Base-by-base conservation (phyloP, 2,329 filamentous ascomycete species). In the Akanthomyces lecanii region DNA sequence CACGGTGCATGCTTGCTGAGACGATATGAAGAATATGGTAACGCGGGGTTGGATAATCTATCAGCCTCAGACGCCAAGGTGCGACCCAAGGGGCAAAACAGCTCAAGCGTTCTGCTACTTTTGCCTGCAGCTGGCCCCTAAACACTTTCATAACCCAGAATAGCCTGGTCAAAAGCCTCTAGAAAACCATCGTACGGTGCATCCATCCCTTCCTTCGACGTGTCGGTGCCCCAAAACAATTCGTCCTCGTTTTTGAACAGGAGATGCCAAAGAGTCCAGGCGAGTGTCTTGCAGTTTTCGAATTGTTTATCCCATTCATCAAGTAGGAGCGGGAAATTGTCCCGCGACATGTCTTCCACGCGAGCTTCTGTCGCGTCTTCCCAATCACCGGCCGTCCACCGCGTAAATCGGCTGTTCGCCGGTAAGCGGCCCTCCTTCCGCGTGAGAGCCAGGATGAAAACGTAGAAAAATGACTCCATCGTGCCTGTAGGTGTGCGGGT, bases 401-500 rank as follows among this genome's bases (percentile, higher is more conserved):
- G 25, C 14, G 1, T 51, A 23, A 51, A 18, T 8, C 48, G 48
- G 18, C 48, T 51, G 5, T 12, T 18, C 2, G 5, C 16, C 2
- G 48, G 48, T 2, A 51, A 4, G 6, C 8, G 16, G 4, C 28
- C 28, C 48, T 51, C 25, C 4, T 33, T 33, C 21, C 48, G 30
- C 23, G 48, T 8, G 14, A 33, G 4, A 14, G 28, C 23, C 10
- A 18, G 23, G 16, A 51, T 12, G 8, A 51, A 8, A 3, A 51
- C 48, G 52, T 55, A 55, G 16, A 55, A 55, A 8, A 42, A 55
- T 3, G 52, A 55, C 23, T 55, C 52, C 3, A 25, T 55, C 52
- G 23, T 55, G 52, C 36, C 52, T n/a, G 33, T 55, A 55, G 10
- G 52, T 55, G 52, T 55, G 16, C 16, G 52, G 33, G n/a, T 42